Base-by-base conservation (phyloP, 2,329 filamentous ascomycete species). In the Cercospora canescens region DNA sequence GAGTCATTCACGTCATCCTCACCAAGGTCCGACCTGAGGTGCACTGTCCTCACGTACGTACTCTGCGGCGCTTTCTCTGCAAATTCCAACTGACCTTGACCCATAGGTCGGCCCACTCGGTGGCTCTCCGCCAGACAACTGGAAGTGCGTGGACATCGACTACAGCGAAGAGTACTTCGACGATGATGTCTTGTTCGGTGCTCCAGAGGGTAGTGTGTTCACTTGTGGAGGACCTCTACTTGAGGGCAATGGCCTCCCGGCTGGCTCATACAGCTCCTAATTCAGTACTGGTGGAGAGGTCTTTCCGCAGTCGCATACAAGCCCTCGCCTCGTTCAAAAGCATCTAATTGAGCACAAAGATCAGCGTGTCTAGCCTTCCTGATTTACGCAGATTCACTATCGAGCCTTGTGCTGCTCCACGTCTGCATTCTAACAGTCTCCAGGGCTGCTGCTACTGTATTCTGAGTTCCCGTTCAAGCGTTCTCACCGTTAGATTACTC, bases 1-100 rank as follows among this genome's bases (percentile, higher is more conserved):
- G 81, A 2, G 76, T 72, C 7, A 79, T 82, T 45, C 81, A 82
- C 68, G 64, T 81, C 28, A 72, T 82, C 21, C 72, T 83, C 28
- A 73, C 75, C 1, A 55, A 58, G 18, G 65, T 74, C 16, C 48
- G 73, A 30, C 74, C 74, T 11, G 69, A 73, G 14, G 69, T 73
- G 16, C 74, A 76, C 57, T 76, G 75, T 64, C 67, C 74, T 11
- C 73, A 76, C 50, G 74, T 76, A 55, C 18, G 52, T 34, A 11
- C 7, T 6, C 50, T 9, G 74, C 72, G 26, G 71, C 73, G 8
- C 67, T 54, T 28, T 28, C n/a, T 55, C 21, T 32, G 50, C 3
- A 14, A 32, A 16, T 30, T 1, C 16, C n/a, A 2, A 30, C 24
- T 54, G 14, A 54, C 26, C 12, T n/a, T 32, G 26, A 24, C 30